Evolutionary conservation across 2,329 filamentous ascomycete species (phyloP).

Genomic region (Waltergamsia citrina): DNA sequence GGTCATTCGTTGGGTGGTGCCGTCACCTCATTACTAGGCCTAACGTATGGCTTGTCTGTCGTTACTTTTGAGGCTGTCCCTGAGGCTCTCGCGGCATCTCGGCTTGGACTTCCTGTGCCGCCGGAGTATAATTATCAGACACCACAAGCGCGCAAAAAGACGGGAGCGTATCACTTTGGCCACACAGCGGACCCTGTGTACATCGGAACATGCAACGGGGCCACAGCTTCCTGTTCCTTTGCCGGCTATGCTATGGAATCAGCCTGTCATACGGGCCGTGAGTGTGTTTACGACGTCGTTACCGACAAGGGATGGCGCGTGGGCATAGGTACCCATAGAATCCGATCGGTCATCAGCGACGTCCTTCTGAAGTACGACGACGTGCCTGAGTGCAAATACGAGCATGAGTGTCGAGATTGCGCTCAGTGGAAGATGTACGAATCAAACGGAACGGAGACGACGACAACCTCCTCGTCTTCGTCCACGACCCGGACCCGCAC

Average conservation of each 20-base stretch:
- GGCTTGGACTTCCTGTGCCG: conserved; percentile 77
- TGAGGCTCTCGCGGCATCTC: conserved; percentile 76
- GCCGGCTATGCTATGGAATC: conserved; percentile 92
- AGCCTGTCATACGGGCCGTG: conserved; percentile 78
- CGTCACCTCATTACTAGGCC: conserved; percentile 75
- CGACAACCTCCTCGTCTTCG: conserved; percentile 46
- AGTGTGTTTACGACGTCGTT: conserved; percentile 90
- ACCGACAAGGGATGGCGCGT: conserved; percentile 87
- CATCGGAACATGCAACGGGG: conserved; percentile 87
- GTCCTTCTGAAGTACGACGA: conserved; percentile 76
- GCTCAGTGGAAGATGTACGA: conserved; percentile 91
- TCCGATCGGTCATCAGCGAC: conserved; percentile 77
- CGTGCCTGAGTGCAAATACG: conserved; percentile 67
- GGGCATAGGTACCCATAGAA: conserved; percentile 84
- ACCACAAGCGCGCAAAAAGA: conserved; percentile 62
- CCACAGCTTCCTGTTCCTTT: conserved; percentile 80
- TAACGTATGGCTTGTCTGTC: conserved; percentile 86
- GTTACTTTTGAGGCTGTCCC: conserved; percentile 91
- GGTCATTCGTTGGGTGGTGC: conserved; percentile 91
- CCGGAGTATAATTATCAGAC: conserved; percentile 64
- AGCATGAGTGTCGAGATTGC: conserved; percentile 80
- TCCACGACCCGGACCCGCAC: conserved; percentile 58
- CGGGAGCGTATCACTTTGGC: conserved; percentile 82
- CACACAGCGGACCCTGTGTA: conserved; percentile 94
- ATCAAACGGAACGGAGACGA: conserved; percentile 77